phyloP scores from a whole-genome alignment of 2,329 filamentous ascomycete genomes.

The Teratosphaeria viscida region DNA sequence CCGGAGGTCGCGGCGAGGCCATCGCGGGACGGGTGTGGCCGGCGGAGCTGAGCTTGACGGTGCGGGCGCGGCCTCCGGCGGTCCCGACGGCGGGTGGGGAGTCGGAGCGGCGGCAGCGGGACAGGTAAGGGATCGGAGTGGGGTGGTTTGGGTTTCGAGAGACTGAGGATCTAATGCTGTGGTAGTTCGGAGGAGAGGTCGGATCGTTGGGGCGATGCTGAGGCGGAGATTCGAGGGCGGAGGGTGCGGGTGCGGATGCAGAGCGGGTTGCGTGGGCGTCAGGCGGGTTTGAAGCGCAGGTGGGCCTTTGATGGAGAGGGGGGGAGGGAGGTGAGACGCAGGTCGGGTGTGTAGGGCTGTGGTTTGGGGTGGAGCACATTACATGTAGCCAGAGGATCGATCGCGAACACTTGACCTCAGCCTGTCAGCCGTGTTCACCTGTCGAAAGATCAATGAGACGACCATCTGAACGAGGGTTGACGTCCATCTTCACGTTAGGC shows the following conservation, averaged over 20 bases:
- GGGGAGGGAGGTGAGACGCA: neutral
- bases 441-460: neutral
- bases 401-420: too few species aligned
- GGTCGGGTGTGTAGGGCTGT: neutral
- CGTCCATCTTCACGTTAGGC: neutral
- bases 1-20: neutral
- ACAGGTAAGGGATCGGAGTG: neutral
- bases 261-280: neutral
- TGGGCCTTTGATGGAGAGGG: neutral
- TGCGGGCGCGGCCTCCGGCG: too few species aligned
- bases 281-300: neutral
- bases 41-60: neutral
- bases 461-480: neutral
- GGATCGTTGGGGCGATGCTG: neutral
- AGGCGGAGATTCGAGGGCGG: neutral
- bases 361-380: too few species aligned
- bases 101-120: too few species aligned
- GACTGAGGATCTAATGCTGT: neutral
- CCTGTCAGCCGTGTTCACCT: too few species aligned
- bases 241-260: neutral
- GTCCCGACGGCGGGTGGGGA: neutral
- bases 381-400: too few species aligned
- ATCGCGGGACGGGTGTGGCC: neutral
- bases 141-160: too few species aligned
- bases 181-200: neutral